Base-by-base conservation (phyloP, 441 rosid species). In the Brassica balearica region DNA sequence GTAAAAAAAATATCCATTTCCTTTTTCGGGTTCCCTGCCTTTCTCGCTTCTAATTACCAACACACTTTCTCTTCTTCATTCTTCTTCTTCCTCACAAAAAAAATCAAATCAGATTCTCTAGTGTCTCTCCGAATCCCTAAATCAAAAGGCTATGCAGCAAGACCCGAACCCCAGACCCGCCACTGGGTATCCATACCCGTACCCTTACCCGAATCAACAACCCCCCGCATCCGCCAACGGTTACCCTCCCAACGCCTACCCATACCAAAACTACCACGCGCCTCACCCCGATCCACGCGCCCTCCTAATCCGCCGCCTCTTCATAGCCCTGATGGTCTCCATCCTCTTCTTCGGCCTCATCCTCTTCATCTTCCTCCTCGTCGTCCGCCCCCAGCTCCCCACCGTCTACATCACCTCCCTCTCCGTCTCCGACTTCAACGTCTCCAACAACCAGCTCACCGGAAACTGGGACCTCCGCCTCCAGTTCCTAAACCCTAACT, bases 341-440 rank as follows among this genome's bases (percentile, higher is more conserved):
- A 56, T 83, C 65, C 56, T 87, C 63, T 64, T 91, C 69, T 68
- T 86, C 56, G 94, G 92, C 5, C 20, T 79, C 61, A 14, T 85
- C 8, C 72, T 89, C 70, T 82, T 95, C 87, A 87, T 90, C 76
- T 75, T 80, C 82, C 85, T 92, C 89, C 86, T 92, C n/a, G 86
- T 91, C 7, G 76, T 90, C 78, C 94, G 91, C 32, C 98, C 97
- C 25, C 91, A 87, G 38, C 73, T 82, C 9, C 98, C 99, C 1
- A 74, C 74, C 29, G 86, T 91, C 80, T 63, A 38, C 27, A 22
- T 93, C 38, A 71, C 76, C 8, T 86, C 91, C 3, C 77, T 94
- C 75, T 84, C 92, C 9, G 68, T 91, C 68, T 81, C 97, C 81
- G 76, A 87, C 68, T 91, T 91, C 82, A 88, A 85, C 63, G 69